Conservation (phyloP, 352 stramenopile species). For the Pythium angustatum region DNA sequence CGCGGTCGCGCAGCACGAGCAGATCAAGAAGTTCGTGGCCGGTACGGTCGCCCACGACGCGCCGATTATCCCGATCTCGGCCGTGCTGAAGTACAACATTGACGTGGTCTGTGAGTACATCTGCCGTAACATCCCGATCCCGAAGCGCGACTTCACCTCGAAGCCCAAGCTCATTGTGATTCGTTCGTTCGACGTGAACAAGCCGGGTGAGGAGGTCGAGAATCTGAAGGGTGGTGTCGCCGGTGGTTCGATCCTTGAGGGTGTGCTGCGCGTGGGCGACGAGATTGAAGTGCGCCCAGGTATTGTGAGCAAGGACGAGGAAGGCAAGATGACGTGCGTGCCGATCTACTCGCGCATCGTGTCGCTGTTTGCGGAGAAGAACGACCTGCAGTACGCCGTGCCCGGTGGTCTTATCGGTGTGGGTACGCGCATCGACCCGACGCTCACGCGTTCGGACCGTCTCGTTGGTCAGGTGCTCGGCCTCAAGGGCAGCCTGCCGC, state of each 20-base stretch:
- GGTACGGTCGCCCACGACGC: constrained; percentile 94
- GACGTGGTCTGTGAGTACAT: constrained; percentile 99
- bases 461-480: constrained; percentile 99
- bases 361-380: constrained; percentile 98
- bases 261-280: constrained; percentile 96
- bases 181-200: constrained; percentile 99
- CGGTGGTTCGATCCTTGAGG: constrained; percentile 94
- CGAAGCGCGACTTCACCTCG: constrained; percentile 97
- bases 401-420: constrained; percentile 99
- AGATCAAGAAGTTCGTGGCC: constrained; percentile 92
- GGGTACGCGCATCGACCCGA: constrained; percentile 99
- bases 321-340: constrained; percentile 94
- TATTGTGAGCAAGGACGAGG: constrained; percentile 98
- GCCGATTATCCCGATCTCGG: constrained; percentile 99
- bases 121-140: constrained; percentile 98
- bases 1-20: constrained; percentile 97
- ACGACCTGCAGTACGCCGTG: constrained; percentile 99
- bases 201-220: constrained; percentile 98
- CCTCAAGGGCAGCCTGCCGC: constrained; percentile 96
- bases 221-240: constrained; percentile 95
- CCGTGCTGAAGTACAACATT: constrained; percentile 99
- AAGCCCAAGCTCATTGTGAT: constrained; percentile 99
- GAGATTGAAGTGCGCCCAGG: constrained; percentile 99
- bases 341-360: constrained; percentile 95
- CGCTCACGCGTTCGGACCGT: constrained; percentile 97